Base-by-base conservation (phyloP, 345 rosid genomes). In the Gossypium mustelinum region DNA sequence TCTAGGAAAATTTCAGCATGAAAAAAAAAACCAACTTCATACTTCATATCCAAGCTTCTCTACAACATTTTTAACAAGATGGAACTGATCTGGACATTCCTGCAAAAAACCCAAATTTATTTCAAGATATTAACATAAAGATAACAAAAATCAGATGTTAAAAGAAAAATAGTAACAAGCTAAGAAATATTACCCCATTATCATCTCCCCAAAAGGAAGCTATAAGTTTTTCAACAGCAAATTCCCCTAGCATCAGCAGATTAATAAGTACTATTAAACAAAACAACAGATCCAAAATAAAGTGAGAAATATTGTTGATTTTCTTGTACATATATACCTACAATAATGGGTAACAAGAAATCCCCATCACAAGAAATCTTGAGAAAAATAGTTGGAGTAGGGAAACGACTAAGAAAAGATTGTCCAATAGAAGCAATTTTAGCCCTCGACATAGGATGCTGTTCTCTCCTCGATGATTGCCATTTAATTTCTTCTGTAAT, bases 351-450 rank as follows among this genome's bases (percentile, higher is more conserved):
- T 48, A 94, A 85, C 82, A 90, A 77, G 81, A 84, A 94, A 77
- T 92, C 97, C 24, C 92, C 96, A 76, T 90, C 89, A 82, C 96
- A 94, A 74, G 90, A 86, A 80, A 94, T 84, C 82, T 90, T 92
- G 67, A 94, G 96, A 81, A 94, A 94, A 77, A 94, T 89, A 4
- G 97, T 89, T 9, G 98, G 98, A 79, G 75, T 83, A 18, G 82
- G 92, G 79, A 89, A 94, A 13, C 87, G 88, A 27, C 82, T 87
- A 24, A 92, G 90, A 81, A 88, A 83, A 25, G 82, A 84, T 20
- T 75, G 84, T 4, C 87, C 89, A 63, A 88, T 71, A 9, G 89
- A 76, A 47, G 82, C 24, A 57, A 76, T 67, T 75, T 84, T 85
- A 71, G 80, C 54, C 73, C 84, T 79, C 11, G 85, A 68, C n/a